Base-by-base conservation (phyloP, 106 monocot species). In the Dioscorea zingiberensis region DNA sequence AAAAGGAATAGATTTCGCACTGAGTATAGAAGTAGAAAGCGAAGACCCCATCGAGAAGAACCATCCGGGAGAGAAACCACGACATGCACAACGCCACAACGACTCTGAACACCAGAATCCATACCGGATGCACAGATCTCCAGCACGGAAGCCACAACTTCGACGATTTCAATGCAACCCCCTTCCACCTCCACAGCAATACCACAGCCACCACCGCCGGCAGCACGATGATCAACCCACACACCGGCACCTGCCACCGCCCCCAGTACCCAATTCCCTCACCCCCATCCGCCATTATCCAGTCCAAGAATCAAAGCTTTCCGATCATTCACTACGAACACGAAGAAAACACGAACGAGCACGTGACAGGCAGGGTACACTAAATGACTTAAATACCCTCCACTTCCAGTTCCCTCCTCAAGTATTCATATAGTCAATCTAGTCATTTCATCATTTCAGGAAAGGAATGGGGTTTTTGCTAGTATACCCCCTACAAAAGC, bases 11-110 rank as follows among this genome's bases (percentile, higher is more conserved):
- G 25, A 58, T 23, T 10, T 14, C 75, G 61, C 66, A 85, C 85
- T 81, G 80, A 16, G 85, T 85, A 55, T 85, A 85, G 85, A 81
- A 85, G 64, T 71, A 85, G 71, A 85, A 77, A 47, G 58, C 64
- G 45, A 47, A 71, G 63, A 45, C 17, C 51, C 77, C 77, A 15
- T 65, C 25, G 14, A 21, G 3, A 3, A 66, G 49, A 26, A 71
- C 59, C 58, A 49, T 69, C 47, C 15, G 56, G 23, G 0, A 47
- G 5, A 86, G 74, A 5, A 81, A 17, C 9, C 12, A 69, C 13
- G 32, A 22, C 71, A 81, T 74, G 59, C 26, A 18, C 17, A 75
- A 19, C 26, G 66, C 48, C 21, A 73, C 81, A 49, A 72, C 5
- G 9, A 24, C 75, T 0, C 86, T 69, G 61, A 68, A 86, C 0